Evolutionary conservation across 805 yeast genomes (phyloP).

Genomic region (Candida koratica): DNA sequence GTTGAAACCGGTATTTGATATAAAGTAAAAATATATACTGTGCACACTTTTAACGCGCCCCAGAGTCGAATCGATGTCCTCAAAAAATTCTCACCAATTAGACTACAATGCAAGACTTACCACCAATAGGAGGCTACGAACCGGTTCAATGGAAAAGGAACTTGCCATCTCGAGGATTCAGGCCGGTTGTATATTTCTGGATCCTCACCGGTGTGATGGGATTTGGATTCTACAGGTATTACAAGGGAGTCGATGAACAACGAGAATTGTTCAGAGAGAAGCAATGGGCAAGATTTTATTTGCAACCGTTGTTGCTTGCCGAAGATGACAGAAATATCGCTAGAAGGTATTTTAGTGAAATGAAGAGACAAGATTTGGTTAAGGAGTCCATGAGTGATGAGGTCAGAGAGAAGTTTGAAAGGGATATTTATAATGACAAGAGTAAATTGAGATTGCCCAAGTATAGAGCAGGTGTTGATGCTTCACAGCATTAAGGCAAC

Average conservation of each 20-base stretch:
- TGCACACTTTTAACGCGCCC: too few species aligned
- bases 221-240: constrained; percentile 67
- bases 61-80: not conserved
- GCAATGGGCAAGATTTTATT: constrained; percentile 69
- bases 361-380: constrained; percentile 59
- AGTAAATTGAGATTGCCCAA: constrained; percentile 42
- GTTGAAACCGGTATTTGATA: constrained; percentile 84
- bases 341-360: constrained; percentile 63
- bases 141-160: constrained; percentile 87
- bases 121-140: constrained; percentile 83
- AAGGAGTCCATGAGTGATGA: constrained; percentile 41
- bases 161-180: constrained; percentile 79
- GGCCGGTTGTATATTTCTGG: constrained; percentile 69
- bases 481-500: constrained; percentile 26
- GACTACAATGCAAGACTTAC: constrained; percentile 64
- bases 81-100: constrained; percentile 16
- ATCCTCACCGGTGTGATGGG: constrained; percentile 60
- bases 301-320: constrained; percentile 72
- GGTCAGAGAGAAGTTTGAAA: constrained; percentile 37
- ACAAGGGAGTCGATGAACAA: constrained; percentile 68
- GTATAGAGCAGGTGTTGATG: constrained; percentile 38
- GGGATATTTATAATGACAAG: constrained; percentile 42
- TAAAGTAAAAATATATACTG: constrained; percentile 41
- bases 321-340: constrained; percentile 78
- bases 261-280: constrained; percentile 72